phyloP scores from a whole-genome alignment of 495 filamentous ascomycete species.

The Aspergillus hancockii region DNA sequence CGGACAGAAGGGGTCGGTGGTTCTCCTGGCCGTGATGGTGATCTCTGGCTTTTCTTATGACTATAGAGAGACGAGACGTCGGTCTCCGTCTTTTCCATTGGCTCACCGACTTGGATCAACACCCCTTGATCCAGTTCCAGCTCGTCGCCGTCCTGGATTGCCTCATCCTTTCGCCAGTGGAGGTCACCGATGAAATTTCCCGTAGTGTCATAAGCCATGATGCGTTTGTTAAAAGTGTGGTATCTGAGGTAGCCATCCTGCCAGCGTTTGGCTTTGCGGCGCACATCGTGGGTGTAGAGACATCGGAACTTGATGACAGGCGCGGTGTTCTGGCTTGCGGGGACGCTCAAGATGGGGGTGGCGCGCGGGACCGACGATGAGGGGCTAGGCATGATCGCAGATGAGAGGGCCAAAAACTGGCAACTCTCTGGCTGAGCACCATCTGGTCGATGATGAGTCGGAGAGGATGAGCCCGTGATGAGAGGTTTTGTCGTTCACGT shows the following conservation, averaged over 20 bases:
- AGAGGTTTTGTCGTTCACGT: background rate
- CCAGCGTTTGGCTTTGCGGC: conserved; percentile 87
- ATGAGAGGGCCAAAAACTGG: conserved; percentile 12
- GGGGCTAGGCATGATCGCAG: conserved; percentile 38
- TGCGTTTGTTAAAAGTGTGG: conserved; percentile 87
- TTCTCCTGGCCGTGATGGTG: conserved; percentile 23
- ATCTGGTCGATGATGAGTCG: conserved; percentile 13
- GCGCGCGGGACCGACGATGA: conserved; percentile 23
- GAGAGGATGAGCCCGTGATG: background rate
- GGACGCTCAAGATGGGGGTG: conserved; percentile 31
- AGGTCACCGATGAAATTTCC: conserved; percentile 82
- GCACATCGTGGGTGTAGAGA: conserved; percentile 81
- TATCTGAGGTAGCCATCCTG: conserved; percentile 86
- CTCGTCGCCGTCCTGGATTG: conserved; percentile 76
- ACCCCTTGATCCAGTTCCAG: conserved; percentile 74
- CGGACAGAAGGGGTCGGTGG: conserved; percentile 18
- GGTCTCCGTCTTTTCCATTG: conserved; percentile 67
- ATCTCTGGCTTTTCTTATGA: conserved; percentile 50
- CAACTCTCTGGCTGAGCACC: conserved; percentile 8
- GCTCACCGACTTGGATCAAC: conserved; percentile 77
- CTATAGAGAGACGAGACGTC: conserved; percentile 74
- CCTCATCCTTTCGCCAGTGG: conserved; percentile 70
- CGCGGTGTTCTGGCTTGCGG: conserved; percentile 65
- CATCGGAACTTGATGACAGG: conserved; percentile 78
- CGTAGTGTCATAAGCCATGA: conserved; percentile 85